Percentiles rank a stretch among this genome's conserved stretches.
Conservation (phyloP, 208 protist genomes). For the Blechomonas ayalai region DNA sequence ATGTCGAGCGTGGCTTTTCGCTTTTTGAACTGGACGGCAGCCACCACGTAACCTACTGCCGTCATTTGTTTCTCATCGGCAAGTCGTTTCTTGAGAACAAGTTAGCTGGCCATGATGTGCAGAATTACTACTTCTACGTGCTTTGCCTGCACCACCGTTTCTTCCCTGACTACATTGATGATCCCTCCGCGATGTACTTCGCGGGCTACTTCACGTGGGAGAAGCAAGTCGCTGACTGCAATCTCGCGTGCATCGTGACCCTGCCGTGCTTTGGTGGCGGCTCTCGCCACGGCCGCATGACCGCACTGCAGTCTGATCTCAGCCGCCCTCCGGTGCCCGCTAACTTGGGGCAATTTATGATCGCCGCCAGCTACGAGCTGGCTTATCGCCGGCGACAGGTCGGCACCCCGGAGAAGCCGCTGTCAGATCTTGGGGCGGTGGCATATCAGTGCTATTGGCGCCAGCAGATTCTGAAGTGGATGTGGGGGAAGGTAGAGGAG, state of each 20-base stretch:
- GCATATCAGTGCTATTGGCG: conserved; percentile 92
- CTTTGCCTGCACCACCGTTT: conserved; percentile 71
- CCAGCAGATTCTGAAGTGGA: conserved; percentile 49
- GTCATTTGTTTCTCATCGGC: conserved; percentile 77
- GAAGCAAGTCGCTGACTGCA: conserved; percentile 95
- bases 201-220: conserved; percentile 98
- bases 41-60: conserved; percentile 67
- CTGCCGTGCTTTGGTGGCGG: conserved; percentile 90
- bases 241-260: conserved; percentile 98
- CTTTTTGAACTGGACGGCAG: conserved; percentile 84
- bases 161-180: conserved; percentile 62
- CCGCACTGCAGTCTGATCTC: neutral
- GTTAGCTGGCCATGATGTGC: conserved; percentile 77
- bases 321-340: conserved; percentile 2
- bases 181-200: conserved; percentile 70
- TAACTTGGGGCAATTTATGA: conserved; percentile 97
- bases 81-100: conserved; percentile 91
- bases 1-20: conserved; percentile 57
- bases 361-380: conserved; percentile 97
- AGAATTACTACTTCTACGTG: conserved; percentile 87
- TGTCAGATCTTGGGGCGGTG: conserved; percentile 96
- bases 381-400: conserved; percentile 92
- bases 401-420: conserved; percentile 97
- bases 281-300: neutral
- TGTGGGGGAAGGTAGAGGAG: conserved; percentile 22